phyloP scores from a whole-genome alignment of 345 rosid species.

The Erysimum cheiranthoides region DNA sequence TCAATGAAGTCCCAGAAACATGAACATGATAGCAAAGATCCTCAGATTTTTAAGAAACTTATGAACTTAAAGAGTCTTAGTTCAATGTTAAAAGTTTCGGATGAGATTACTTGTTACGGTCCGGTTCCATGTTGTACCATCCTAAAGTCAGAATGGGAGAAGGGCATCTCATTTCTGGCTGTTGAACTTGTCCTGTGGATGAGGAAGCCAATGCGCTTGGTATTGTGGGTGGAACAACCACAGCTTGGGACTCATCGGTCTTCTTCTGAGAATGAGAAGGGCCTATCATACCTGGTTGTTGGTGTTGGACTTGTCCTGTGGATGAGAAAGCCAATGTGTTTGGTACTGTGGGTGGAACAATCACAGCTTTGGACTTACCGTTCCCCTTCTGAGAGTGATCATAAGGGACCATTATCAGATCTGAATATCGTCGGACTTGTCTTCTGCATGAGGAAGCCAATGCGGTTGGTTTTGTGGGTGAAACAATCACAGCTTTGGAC shows the following conservation, averaged over 20 bases:
- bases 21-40: background rate
- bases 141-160: background rate
- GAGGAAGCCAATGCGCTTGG: background rate
- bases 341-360: constrained; percentile 7
- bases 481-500: constrained; percentile 24
- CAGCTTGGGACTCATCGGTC: constrained; percentile 40
- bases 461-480: background rate
- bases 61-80: background rate
- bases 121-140: background rate
- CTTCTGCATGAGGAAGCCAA: background rate
- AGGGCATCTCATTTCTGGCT: background rate
- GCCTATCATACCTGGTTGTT: background rate
- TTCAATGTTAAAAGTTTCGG: background rate
- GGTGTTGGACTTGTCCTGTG: constrained; percentile 3
- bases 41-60: background rate
- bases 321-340: background rate
- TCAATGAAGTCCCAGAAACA: background rate
- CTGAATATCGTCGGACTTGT: constrained; percentile 2
- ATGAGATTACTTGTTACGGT: background rate
- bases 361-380: constrained; percentile 33
- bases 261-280: constrained; percentile 25
- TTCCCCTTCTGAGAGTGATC: constrained; percentile 35
- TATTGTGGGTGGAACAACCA: background rate
- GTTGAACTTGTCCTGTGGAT: background rate
- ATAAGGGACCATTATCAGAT: background rate